These are phyloP conservation scores for Chenopodium suecicum DNA, from an alignment of 148 eudicot genomes.

Conservation along the genomic window DNA sequence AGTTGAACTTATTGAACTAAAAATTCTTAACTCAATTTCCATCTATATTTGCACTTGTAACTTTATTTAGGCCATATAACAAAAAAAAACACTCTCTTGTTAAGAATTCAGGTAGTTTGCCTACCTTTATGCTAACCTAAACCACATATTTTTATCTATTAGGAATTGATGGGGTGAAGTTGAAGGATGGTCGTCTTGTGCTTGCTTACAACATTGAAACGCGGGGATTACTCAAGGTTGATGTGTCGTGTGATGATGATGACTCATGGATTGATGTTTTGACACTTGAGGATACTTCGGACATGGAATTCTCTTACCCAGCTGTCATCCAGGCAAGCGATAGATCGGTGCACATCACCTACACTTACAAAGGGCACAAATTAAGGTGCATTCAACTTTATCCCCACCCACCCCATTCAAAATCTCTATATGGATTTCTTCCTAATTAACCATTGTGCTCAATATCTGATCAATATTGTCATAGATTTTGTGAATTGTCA, in stretches of 20 bases:
- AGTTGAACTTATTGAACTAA: no score
- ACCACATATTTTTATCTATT: neutral
- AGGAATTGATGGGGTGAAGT: constrained; percentile 93
- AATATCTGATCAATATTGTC: neutral
- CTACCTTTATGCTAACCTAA: neutral
- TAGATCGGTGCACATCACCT: constrained; percentile 80
- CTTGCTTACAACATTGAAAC: constrained; percentile 86
- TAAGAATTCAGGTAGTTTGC: no score
- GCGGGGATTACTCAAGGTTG: constrained; percentile 62
- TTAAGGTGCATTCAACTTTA: constrained; percentile 46
- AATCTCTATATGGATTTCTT: neutral
- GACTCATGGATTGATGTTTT: constrained; percentile 75
- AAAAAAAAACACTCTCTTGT: no score
- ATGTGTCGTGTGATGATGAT: constrained; percentile 56
- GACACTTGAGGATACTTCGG: constrained; percentile 63
- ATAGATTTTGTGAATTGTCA: neutral
- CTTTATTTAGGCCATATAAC: neutral
- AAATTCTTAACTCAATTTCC: neutral
- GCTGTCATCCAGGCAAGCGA: constrained; percentile 80
- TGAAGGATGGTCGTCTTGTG: constrained; percentile 70
- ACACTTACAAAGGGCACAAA: constrained; percentile 85
- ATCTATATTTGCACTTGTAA: neutral
- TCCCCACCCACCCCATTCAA: no score
- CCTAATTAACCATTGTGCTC: neutral
- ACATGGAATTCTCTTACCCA: constrained; percentile 93